Percentiles rank a stretch among this genome's conserved stretches.
Conservation (phyloP, 305 asterid species). For the Solanum aculeatissimum region DNA sequence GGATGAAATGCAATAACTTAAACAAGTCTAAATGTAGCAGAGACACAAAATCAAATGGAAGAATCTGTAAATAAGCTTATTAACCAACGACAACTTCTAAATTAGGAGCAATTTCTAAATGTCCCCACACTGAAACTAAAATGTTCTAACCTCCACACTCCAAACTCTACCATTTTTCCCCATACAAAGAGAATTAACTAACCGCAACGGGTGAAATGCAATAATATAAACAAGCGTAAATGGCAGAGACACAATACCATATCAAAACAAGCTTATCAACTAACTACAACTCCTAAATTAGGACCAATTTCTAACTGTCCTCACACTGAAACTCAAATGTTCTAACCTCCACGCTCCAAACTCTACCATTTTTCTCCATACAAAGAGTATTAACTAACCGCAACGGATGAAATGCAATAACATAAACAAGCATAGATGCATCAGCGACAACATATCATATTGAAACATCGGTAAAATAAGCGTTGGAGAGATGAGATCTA, state of each 20-base stretch:
- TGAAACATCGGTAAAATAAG: background rate
- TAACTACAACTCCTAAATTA: background rate
- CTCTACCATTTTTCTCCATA: background rate
- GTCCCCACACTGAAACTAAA: background rate
- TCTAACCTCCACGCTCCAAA: background rate
- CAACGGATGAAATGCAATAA: background rate
- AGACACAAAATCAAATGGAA: too few species aligned
- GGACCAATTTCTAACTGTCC: background rate
- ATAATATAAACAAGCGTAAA: background rate
- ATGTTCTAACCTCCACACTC: background rate
- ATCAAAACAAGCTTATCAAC: background rate
- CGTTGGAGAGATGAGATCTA: background rate
- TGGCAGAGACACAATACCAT: background rate
- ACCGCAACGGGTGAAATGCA: background rate
- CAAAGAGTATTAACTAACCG: background rate
- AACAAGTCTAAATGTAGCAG: too few species aligned
- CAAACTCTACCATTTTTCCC: background rate
- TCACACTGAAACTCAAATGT: background rate
- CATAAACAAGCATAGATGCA: background rate
- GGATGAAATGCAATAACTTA: too few species aligned
- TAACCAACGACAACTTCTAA: background rate
- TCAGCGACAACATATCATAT: background rate
- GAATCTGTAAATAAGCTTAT: background rate
- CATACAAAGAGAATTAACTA: background rate
- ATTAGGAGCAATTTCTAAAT: background rate